A percentile compares a stretch with the other conserved stretches of the same genome.
phyloP scores from a whole-genome alignment of 805 yeast species.

The Saturnispora silvae region DNA sequence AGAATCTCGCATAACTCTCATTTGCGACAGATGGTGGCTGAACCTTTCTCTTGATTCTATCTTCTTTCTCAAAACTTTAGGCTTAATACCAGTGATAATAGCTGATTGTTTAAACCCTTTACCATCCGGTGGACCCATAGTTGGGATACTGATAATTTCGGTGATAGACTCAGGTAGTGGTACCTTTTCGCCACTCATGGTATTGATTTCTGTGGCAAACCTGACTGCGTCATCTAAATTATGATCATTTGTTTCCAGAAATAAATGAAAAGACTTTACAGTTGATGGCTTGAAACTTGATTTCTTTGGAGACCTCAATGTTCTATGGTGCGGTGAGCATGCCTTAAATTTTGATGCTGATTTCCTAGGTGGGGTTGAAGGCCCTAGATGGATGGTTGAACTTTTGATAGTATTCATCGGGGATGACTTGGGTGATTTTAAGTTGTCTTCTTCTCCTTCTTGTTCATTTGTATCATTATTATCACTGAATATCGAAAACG shows the following conservation, averaged over 20 bases:
- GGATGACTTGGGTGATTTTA: conserved; percentile 1
- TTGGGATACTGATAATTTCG: conserved; percentile 52
- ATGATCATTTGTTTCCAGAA: conserved; percentile 57
- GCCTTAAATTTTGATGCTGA: background rate
- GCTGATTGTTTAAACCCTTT: conserved; percentile 27
- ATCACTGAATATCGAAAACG: conserved; percentile 4
- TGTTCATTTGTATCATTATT: background rate
- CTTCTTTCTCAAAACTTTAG: conserved; percentile 12
- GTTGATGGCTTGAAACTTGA: conserved; percentile 26
- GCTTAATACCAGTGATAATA: conserved; percentile 26
- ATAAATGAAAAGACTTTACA: conserved; percentile 30
- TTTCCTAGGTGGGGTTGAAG: conserved; percentile 1
- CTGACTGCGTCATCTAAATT: conserved; percentile 51
- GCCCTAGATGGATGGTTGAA: background rate
- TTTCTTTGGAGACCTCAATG: conserved; percentile 19
- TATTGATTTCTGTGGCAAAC: conserved; percentile 59
- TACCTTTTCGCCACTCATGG: conserved; percentile 51
- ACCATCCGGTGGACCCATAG: conserved; percentile 23
- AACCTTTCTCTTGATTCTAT: conserved; percentile 4
- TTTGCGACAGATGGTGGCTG: conserved; percentile 6
- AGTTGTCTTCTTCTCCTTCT: background rate
- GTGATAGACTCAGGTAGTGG: conserved; percentile 48
- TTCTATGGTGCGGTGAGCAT: conserved; percentile 31
- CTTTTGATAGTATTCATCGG: background rate
- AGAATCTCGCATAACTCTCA: conserved; percentile 2